Base-by-base conservation (phyloP, 1,139 yeast species). In the Magnusiomyces suaveolens region DNA sequence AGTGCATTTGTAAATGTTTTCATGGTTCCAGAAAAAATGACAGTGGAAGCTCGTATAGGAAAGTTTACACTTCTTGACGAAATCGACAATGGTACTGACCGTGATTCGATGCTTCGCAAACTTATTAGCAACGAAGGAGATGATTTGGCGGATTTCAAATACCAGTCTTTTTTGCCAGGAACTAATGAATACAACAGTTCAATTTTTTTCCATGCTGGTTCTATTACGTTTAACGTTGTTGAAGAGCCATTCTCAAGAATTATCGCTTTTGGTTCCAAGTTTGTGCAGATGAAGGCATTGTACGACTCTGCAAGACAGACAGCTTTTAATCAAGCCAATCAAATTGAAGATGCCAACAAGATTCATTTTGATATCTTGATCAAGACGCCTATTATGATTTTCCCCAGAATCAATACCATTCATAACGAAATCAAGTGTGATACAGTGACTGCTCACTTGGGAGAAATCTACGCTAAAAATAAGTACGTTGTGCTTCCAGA, bases 291-390 rank as follows among this genome's bases (percentile, higher is more conserved):
- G 96, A 92, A 92, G 68, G 81, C 82, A 1, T 75, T 90, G 18
- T 92, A 85, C 67, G 98, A 92, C 63, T 74, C 80, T 20, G 95
- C 97, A 0, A 78, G 98, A 58, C 88, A 85, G 62, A 87, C 90
- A 14, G 97, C 97, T 0, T 74, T 82, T 65, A 75, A 80, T 55
- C 82, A 79, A 59, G 89, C 90, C 1, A 77, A 72, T 55, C 86
- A 78, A 62, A 79, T 84, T 52, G 83, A 84, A 55, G 76, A 75
- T 59, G 81, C 86, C 0, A 78, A 73, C 51, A 78, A 77, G 60
- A 82, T 88, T 68, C 82, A 82, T 60, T 79, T 92, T 64, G 86
- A 89, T 63, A 70, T 94, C 36, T 69, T 81, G 23, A 74, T 92
- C 16, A 78, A 80, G 53, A 89, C 97, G 0, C 99, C 98, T 0